Base-by-base conservation (phyloP, 768 basidiomycete genomes). In the Kondoa malvinella region DNA sequence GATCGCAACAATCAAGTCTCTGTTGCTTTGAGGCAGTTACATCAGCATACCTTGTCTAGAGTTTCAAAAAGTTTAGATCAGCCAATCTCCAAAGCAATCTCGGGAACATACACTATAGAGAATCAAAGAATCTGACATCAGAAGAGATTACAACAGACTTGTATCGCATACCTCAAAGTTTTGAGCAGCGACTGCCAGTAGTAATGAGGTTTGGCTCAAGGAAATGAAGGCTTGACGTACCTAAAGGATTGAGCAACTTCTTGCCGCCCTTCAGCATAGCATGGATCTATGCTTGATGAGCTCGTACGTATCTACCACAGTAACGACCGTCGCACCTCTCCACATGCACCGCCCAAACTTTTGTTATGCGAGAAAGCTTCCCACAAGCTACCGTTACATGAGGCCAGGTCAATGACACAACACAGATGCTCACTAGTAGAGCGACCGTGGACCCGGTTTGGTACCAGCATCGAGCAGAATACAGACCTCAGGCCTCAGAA, bases 381-480 rank as follows among this genome's bases (percentile, higher is more conserved):
- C 94, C 92, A 96, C 3, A 95, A 81, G 68, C 86, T 84, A 76
- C 62, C 94, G 84, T 58, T 88, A 89, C 74, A 86, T 88, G 67
- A 83, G 85, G n/a, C 84, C 84, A 0, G 91, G 91, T 31, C 87
- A 21, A 83, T 2, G 92, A 29, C 29, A 64, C 34, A 2, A 83
- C 74, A 73, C 89, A 82, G 71, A 87, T 88, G 76, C 88, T 87
- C 76, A 89, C 88, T 90, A 89, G 77, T 88, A 96, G 74, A 95
- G 89, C 1, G 89, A 89, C 77, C 92, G 91, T 77, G 90, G 89
- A 1, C 91, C 92, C 1, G 92, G 92, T 77, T 95, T 96, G 3
- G 92, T 97, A 70, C 92, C 92, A 3, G 91, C 92, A 76, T 95
- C 92, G 70, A 96, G 83, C 33, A 96, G 82, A 69, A 94, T 87